phyloP scores from a whole-genome alignment of 163 green algal species.

The Trebouxiophyceae sp. region DNA sequence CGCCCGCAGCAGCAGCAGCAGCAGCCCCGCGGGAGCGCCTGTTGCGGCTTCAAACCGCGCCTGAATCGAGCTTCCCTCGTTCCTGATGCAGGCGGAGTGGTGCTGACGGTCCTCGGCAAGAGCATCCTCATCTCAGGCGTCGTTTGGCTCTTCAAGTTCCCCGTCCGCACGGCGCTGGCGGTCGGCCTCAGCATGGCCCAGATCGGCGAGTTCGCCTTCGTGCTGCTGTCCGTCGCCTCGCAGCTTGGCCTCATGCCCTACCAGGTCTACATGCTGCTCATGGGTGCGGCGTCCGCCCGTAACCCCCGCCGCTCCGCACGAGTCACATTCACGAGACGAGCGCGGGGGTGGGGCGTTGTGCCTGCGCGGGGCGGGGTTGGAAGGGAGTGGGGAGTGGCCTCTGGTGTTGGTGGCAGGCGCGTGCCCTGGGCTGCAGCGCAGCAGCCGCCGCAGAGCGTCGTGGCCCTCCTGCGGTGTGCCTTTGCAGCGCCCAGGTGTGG shows the following conservation, averaged over 20 bases:
- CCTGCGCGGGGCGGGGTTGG: not conserved
- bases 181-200: conserved; percentile 81
- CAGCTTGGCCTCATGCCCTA: conserved; percentile 55
- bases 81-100: conserved; percentile 10
- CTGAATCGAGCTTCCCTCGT: too few species aligned
- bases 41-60: too few species aligned
- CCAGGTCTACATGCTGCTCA: conserved; percentile 79
- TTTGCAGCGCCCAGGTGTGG: too few species aligned
- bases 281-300: too few species aligned
- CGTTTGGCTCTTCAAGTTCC: conserved; percentile 60
- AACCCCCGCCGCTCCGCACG: too few species aligned
- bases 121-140: conserved; percentile 57
- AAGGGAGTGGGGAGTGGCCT: not conserved
- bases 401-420: not conserved
- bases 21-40: too few species aligned
- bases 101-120: conserved; percentile 39
- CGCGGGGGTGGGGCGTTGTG: not conserved
- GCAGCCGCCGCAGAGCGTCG: too few species aligned
- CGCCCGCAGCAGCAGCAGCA: too few species aligned
- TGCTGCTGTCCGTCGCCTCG: conserved; percentile 72
- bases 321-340: too few species aligned
- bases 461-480: too few species aligned
- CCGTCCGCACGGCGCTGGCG: conserved; percentile 41
- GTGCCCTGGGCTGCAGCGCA: not conserved
- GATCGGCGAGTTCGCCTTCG: conserved; percentile 89